A percentile compares a stretch with the other conserved stretches of the same genome.
phyloP scores from a whole-genome alignment of 305 asterid species.

The Fraxinus dipetala region DNA sequence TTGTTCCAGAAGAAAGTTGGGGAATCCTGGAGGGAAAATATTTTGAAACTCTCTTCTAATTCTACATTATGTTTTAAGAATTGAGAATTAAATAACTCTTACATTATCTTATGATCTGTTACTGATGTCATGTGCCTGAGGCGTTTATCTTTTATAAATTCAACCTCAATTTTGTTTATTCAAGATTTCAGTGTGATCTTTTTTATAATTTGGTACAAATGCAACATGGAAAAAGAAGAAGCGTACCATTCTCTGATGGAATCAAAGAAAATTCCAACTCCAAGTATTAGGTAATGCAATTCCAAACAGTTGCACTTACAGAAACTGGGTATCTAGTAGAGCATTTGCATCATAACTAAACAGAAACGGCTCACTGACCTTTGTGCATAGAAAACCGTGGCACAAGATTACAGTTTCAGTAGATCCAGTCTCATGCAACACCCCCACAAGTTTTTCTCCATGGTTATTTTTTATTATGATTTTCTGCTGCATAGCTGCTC shows the following conservation, averaged over 20 bases:
- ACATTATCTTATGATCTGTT: not conserved
- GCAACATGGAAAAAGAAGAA: not conserved
- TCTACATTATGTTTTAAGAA: not conserved
- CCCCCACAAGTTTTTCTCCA: slow-evolving; percentile 10
- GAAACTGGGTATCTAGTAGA: not conserved
- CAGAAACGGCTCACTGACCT: slow-evolving; percentile 1
- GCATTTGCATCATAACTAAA: not conserved
- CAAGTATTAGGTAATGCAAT: not conserved
- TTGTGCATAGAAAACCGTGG: slow-evolving; percentile 24
- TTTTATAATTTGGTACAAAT: not conserved
- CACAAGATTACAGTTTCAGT: slow-evolving; percentile 11
- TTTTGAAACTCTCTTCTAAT: not conserved
- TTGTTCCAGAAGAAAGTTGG: not conserved
- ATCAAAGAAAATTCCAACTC: not conserved
- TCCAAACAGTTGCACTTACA: not conserved
- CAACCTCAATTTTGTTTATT: not conserved
- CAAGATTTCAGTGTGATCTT: not conserved
- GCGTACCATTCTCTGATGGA: not conserved
- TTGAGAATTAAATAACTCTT: not conserved
- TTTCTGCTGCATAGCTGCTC: slow-evolving; percentile 21
- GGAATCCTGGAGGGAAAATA: not conserved
- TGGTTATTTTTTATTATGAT: slow-evolving; percentile 2
- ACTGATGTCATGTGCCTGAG: not conserved
- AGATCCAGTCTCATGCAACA: slow-evolving; percentile 21
- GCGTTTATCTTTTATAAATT: not conserved